Percentiles rank a stretch among this genome's conserved stretches.
Evolutionary conservation across 2,329 filamentous ascomycete genomes (phyloP).

Genomic region (Phialocephala subalpina): DNA sequence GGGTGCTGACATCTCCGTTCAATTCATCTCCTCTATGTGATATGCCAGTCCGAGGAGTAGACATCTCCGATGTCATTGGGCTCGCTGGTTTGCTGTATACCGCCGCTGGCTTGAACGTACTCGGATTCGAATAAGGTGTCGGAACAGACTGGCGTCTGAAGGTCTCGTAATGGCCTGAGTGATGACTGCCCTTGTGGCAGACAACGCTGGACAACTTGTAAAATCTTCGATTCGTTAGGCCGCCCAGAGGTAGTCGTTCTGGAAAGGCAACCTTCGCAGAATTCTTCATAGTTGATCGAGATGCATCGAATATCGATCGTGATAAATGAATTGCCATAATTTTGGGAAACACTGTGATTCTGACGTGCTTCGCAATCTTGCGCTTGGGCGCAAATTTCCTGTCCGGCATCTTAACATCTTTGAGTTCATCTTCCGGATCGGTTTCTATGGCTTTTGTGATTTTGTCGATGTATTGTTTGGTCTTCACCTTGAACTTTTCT

Average conservation of each 20-base stretch:
- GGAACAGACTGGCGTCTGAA: slow-evolving; percentile 87
- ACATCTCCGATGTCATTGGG: slow-evolving; percentile 37
- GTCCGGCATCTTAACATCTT: slow-evolving; percentile 78
- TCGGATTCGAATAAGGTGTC: slow-evolving; percentile 82
- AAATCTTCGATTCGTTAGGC: slow-evolving; percentile 77
- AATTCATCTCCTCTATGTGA: slow-evolving; percentile 40
- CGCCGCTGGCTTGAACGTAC: slow-evolving; percentile 78
- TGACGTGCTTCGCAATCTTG: slow-evolving; percentile 85
- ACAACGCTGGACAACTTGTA: slow-evolving; percentile 90
- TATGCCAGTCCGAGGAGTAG: slow-evolving; percentile 46
- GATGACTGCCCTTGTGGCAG: slow-evolving; percentile 93
- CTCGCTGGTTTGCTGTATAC: slow-evolving; percentile 59
- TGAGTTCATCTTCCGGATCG: slow-evolving; percentile 81
- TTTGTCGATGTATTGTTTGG: slow-evolving; percentile 67
- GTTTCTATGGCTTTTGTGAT: slow-evolving; percentile 76
- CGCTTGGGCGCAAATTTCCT: slow-evolving; percentile 78
- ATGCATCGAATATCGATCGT: slow-evolving; percentile 86
- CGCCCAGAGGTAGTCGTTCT: slow-evolving; percentile 83
- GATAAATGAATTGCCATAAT: slow-evolving; percentile 92
- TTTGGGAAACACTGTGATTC: slow-evolving; percentile 87
- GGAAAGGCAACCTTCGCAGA: slow-evolving; percentile 93
- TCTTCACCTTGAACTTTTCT: slow-evolving; percentile 55
- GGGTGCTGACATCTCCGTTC: slow-evolving; percentile 33
- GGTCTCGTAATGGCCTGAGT: slow-evolving; percentile 96
- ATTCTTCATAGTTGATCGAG: slow-evolving; percentile 86